Conservation (phyloP, 2,329 filamentous ascomycete genomes). For the Thermoascus crustaceus region DNA sequence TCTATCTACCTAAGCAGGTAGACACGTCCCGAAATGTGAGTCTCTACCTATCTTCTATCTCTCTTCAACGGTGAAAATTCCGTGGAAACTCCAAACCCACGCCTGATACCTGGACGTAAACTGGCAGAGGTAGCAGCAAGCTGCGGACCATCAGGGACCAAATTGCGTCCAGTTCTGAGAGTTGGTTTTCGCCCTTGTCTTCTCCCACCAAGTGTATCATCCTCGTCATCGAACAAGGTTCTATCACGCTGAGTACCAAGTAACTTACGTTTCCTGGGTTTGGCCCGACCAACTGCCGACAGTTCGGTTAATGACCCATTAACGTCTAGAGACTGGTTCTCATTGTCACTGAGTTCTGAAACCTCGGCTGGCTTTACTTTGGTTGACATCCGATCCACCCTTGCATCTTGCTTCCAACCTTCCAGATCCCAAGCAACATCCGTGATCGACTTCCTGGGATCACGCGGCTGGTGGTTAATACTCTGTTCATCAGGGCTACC, state of each 20-base stretch:
- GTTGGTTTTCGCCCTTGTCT: slow-evolving; percentile 21
- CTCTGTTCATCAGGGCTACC: too few relatives aligned
- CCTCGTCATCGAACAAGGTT: slow-evolving; percentile 65
- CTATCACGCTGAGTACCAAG: slow-evolving; percentile 53
- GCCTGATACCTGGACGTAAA: slow-evolving; percentile 8
- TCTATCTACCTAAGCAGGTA: too few relatives aligned
- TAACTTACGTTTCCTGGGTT: slow-evolving; percentile 66
- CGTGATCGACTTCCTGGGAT: too few relatives aligned
- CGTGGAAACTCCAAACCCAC: slow-evolving; percentile 42
- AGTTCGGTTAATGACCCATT: slow-evolving; percentile 14
- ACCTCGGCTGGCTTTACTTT: background rate
- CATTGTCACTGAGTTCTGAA: slow-evolving; percentile 6
- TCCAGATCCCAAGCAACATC: background rate
- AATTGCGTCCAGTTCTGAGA: slow-evolving; percentile 15
- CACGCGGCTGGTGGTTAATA: too few relatives aligned
- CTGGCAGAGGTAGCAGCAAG: slow-evolving; percentile 8
- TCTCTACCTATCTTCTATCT: slow-evolving; percentile 56
- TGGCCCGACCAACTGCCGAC: slow-evolving; percentile 25
- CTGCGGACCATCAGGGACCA: slow-evolving; percentile 11
- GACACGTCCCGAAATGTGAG: too few relatives aligned
- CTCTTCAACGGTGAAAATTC: slow-evolving; percentile 66
- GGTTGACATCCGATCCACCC: slow-evolving; percentile 4
- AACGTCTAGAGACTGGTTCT: slow-evolving; percentile 23
- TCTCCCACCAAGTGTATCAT: slow-evolving; percentile 38
- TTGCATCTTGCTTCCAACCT: slow-evolving; percentile 5